phyloP scores from a whole-genome alignment of 495 filamentous ascomycete genomes.

The Penicillium soppii region DNA sequence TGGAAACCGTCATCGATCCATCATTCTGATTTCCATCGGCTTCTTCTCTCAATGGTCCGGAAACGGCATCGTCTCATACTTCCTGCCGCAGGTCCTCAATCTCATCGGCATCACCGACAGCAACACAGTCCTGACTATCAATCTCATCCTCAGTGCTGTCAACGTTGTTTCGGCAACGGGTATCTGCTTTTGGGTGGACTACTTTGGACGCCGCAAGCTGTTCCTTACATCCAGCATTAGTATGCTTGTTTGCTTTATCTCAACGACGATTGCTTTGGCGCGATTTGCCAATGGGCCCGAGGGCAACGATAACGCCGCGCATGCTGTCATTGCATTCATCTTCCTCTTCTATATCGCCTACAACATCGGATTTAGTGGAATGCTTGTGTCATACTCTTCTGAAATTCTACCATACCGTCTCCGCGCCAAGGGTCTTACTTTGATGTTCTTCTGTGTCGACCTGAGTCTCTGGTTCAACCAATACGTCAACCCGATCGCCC shows the following conservation, averaged over 20 bases:
- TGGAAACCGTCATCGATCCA: constrained; percentile 65
- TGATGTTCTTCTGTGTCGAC: constrained; percentile 30
- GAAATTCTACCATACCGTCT: constrained; percentile 66
- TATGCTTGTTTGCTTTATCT: constrained; percentile 58
- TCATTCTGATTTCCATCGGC: constrained; percentile 56
- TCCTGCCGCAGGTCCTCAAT: constrained; percentile 35
- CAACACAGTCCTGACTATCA: constrained; percentile 28
- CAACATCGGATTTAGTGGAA: constrained; percentile 56
- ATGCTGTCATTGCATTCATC: constrained; percentile 58
- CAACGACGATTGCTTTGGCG: constrained; percentile 52
- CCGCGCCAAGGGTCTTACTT: constrained; percentile 64
- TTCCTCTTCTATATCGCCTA: constrained; percentile 58
- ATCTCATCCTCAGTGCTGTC: constrained; percentile 23
- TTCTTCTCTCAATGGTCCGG: constrained; percentile 63
- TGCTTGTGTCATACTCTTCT: constrained; percentile 59
- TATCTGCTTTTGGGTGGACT: constrained; percentile 56
- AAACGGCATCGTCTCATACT: constrained; percentile 65
- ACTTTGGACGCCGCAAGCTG: constrained; percentile 53
- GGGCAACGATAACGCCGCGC: too few species aligned
- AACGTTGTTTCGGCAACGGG: constrained; percentile 49
- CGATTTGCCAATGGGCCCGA: constrained; percentile 52
- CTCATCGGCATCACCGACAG: constrained; percentile 32
- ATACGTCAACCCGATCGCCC: constrained; percentile 59
- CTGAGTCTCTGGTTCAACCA: constrained; percentile 51
- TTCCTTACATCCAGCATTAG: constrained; percentile 54